phyloP scores from a whole-genome alignment of 176 grass and related monocot genomes.

The Cocos nucifera region DNA sequence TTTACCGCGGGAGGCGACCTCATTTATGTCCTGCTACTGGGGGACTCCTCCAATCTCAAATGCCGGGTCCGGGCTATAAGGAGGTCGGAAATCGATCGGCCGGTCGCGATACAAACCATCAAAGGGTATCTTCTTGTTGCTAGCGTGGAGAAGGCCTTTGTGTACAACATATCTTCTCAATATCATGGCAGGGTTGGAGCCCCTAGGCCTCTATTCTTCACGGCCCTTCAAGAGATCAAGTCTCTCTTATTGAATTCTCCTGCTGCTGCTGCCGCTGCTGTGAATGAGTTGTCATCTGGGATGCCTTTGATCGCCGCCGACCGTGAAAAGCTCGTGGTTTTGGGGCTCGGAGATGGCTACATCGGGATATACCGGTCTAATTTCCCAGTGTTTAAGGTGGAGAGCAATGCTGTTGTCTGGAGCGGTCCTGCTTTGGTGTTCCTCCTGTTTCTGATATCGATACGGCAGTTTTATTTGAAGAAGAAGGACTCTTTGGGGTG shows the following conservation, averaged over 20 bases:
- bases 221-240: slow-evolving; percentile 64
- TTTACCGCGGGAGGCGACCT: slow-evolving; percentile 68
- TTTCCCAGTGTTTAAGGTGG: slow-evolving; percentile 60
- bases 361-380: slow-evolving; percentile 70
- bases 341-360: slow-evolving; percentile 74
- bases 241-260: slow-evolving; percentile 49
- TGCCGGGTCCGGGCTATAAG: slow-evolving; percentile 66
- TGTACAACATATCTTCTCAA: slow-evolving; percentile 89
- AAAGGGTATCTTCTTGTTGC: slow-evolving; percentile 77
- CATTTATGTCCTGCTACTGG: slow-evolving; percentile 68
- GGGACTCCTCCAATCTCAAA: slow-evolving; percentile 77
- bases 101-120: slow-evolving; percentile 57
- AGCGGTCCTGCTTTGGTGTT: slow-evolving; percentile 79
- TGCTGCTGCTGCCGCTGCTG: slow-evolving; percentile 2
- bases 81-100: slow-evolving; percentile 54
- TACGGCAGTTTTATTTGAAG: slow-evolving; percentile 97
- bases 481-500: slow-evolving; percentile 89
- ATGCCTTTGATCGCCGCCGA: slow-evolving; percentile 61
- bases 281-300: slow-evolving; percentile 9
- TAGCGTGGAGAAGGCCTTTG: slow-evolving; percentile 61
- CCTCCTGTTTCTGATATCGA: slow-evolving; percentile 75
- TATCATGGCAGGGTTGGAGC: slow-evolving; percentile 72
- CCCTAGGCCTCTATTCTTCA: slow-evolving; percentile 48
- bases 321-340: slow-evolving; percentile 73
- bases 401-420: slow-evolving; percentile 87